Evolutionary conservation across 768 basidiomycete species (phyloP).

Genomic region (Pleurotus tuoliensis): DNA sequence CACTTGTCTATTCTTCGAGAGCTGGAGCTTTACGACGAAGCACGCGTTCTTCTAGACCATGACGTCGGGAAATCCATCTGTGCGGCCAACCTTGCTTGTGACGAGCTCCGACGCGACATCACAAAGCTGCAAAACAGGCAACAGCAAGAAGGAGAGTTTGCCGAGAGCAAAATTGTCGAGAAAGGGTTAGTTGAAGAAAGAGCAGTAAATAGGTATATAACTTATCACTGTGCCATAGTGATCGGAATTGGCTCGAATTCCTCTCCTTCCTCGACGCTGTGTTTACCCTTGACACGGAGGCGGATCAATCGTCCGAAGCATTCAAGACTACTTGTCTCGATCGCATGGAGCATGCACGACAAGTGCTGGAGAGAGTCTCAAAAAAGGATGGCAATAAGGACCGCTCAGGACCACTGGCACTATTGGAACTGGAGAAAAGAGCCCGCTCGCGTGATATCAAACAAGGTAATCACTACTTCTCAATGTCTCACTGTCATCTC

Average conservation of each 20-base stretch:
- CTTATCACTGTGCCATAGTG: slow-evolving; percentile 33
- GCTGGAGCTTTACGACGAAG: slow-evolving; percentile 66
- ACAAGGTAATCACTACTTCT: slow-evolving; percentile 29
- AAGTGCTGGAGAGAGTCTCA: slow-evolving; percentile 53
- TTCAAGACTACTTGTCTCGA: slow-evolving; percentile 27
- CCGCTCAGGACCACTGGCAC: slow-evolving; percentile 67
- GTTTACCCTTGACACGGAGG: slow-evolving; percentile 40
- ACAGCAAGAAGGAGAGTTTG: slow-evolving; percentile 58
- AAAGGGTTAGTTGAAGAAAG: slow-evolving; percentile 42
- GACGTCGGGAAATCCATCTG: slow-evolving; percentile 68
- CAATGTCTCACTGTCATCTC: slow-evolving; percentile 3
- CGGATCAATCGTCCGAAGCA: slow-evolving; percentile 33
- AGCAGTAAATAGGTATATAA: neutral
- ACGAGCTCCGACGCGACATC: slow-evolving; percentile 73
- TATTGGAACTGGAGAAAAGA: slow-evolving; percentile 74
- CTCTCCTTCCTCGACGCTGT: slow-evolving; percentile 67
- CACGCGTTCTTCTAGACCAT: slow-evolving; percentile 60
- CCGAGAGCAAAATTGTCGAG: slow-evolving; percentile 55
- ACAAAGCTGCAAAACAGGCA: slow-evolving; percentile 53
- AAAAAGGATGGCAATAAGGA: slow-evolving; percentile 68
- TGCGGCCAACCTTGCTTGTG: slow-evolving; percentile 64
- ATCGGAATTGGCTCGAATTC: slow-evolving; percentile 87
- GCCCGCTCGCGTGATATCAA: slow-evolving; percentile 43
- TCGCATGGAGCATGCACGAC: slow-evolving; percentile 18
- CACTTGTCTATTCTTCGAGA: slow-evolving; percentile 71